Evolutionary conservation across 345 rosid species (phyloP).

Genomic region (Heritiera littoralis): DNA sequence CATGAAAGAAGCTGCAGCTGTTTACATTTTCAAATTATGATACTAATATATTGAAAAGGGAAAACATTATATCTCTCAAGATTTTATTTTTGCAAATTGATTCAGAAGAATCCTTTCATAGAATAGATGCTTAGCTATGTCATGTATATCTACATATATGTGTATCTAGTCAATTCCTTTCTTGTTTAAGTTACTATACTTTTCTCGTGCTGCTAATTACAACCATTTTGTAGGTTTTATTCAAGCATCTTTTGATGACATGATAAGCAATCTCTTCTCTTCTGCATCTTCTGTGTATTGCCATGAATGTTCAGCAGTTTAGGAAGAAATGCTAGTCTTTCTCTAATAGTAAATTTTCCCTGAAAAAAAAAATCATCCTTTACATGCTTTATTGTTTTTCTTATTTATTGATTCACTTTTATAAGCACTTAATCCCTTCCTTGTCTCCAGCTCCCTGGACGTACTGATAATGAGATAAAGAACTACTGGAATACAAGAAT

Average conservation of each 20-base stretch:
- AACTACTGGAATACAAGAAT: slow-evolving; percentile 74
- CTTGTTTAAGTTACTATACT: background rate
- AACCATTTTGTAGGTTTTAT: slow-evolving; percentile 1
- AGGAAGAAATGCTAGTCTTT: background rate
- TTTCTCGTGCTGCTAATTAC: background rate
- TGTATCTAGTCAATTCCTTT: background rate
- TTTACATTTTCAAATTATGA: background rate
- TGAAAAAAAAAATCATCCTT: background rate
- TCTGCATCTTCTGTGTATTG: background rate
- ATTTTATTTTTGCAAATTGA: background rate
- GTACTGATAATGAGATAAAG: slow-evolving; percentile 77
- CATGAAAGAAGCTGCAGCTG: background rate
- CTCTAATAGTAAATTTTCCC: background rate
- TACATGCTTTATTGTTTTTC: slow-evolving; percentile 6
- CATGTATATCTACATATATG: background rate
- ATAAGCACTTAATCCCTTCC: background rate
- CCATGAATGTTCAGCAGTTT: background rate
- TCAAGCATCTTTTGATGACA: slow-evolving; percentile 1
- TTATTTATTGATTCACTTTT: background rate
- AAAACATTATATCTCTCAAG: background rate
- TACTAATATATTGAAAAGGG: background rate
- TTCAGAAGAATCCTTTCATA: background rate
- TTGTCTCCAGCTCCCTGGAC: slow-evolving; percentile 53
- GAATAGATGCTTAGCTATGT: background rate
- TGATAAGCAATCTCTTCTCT: background rate